Base-by-base conservation (phyloP, 139 green algal genomes). In the Gonium pectorale region DNA sequence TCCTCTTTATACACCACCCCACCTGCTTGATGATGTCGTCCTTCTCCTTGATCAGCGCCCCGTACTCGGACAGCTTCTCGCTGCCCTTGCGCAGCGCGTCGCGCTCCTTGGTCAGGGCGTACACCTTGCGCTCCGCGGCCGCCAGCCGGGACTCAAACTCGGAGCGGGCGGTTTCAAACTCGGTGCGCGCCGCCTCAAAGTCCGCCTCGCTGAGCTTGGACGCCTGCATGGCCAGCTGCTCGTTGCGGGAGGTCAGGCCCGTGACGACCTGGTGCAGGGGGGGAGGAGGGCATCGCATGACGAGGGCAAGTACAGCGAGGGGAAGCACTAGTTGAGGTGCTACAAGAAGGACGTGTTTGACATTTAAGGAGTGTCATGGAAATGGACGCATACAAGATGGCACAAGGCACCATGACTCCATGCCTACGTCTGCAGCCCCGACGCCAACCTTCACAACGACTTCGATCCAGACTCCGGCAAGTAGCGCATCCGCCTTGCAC, bases 61-160 rank as follows among this genome's bases (percentile, higher is more conserved):
- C 81, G 13, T 92, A 90, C 64, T 93, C 90, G n/a, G 69, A 80
- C 37, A 93, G 89, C 83, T 96, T 92, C 52, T 95, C 95, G 59
- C 86, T 87, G 75, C 94, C 92, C 7, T 94, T 94, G 62, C 91
- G 92, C 71, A 99, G 89, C 35, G 94, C 93, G 82, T 99, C 96
- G 13, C 97, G 90, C 91, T 99, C 97, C 91, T 98, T 98, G 52
- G 92, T 97, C 56, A 99, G 88, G 0, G 96, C 93, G 77, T 97
- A 97, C 67, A 98, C 83, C 79, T 90, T 92, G 67, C 87, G 75
- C 46, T 93, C 86, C n/a, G 87, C 84, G 24, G 86, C 86, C 0
- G 67, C 90, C 66, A 96, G 83, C 43, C 92, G 88, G 71, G 67
- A 21, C 86, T 94, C 89, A 81, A 92, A 94, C 83, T 96, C 94